phyloP scores from a whole-genome alignment of 2,329 filamentous ascomycete species.

The Ceratocystis albifundus region DNA sequence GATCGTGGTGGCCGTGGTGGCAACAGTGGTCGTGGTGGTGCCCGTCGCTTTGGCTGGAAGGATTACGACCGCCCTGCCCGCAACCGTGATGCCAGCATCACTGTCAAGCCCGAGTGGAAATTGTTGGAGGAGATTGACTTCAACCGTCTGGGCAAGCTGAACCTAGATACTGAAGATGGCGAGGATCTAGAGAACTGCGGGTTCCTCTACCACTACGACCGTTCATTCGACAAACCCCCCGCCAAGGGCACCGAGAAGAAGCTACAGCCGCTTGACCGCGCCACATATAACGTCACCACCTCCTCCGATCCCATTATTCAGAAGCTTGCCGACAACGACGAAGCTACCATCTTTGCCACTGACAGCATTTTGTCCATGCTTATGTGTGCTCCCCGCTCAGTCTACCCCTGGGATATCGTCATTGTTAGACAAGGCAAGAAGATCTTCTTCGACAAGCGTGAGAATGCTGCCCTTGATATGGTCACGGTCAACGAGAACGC shows the following conservation, averaged over 20 bases:
- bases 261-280: slow-evolving; percentile 79
- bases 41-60: slow-evolving; percentile 88
- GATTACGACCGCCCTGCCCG: slow-evolving; percentile 97
- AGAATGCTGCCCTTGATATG: slow-evolving; percentile 88
- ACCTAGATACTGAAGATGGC: slow-evolving; percentile 85
- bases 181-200: slow-evolving; percentile 93
- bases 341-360: slow-evolving; percentile 92
- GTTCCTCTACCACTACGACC: slow-evolving; percentile 98
- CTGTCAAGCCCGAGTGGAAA: slow-evolving; percentile 90
- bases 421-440: slow-evolving; percentile 89
- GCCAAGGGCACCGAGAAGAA: slow-evolving; percentile 82
- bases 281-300: slow-evolving; percentile 95
- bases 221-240: slow-evolving; percentile 82
- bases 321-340: slow-evolving; percentile 88
- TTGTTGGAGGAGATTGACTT: slow-evolving; percentile 98
- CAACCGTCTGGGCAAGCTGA: slow-evolving; percentile 86
- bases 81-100: slow-evolving; percentile 90
- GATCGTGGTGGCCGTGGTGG: slow-evolving; percentile 58
- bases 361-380: slow-evolving; percentile 97
- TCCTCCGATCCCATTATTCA: slow-evolving; percentile 94
- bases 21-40: slow-evolving; percentile 54
- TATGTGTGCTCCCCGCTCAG: slow-evolving; percentile 93
- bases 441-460: slow-evolving; percentile 97
- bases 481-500: slow-evolving; percentile 99
- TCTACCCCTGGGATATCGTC: slow-evolving; percentile 97